Conservation (phyloP, 352 stramenopile genomes). For the Phytopythium boreale region DNA sequence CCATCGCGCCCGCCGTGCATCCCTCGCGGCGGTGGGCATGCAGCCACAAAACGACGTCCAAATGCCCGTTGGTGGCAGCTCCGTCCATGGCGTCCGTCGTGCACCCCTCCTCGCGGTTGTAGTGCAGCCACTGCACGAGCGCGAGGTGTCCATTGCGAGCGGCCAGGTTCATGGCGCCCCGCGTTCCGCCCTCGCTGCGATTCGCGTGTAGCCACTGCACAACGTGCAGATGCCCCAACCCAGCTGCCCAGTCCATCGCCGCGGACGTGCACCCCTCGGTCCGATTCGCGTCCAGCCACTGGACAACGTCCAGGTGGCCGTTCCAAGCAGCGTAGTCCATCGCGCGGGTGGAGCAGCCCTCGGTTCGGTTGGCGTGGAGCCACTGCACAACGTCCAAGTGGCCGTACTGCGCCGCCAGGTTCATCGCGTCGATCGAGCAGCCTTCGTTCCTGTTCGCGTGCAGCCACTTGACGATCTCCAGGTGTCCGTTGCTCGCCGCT, state of each 20-base stretch:
- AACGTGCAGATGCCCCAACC: neutral
- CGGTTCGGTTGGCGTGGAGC: neutral
- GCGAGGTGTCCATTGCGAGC: conserved; percentile 44
- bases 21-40: neutral
- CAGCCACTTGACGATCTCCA: conserved; percentile 35
- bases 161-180: conserved; percentile 55
- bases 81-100: conserved; percentile 11
- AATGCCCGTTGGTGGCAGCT: conserved; percentile 4
- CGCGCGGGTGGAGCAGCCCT: conserved; percentile 8
- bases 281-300: conserved; percentile 13
- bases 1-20: conserved; percentile 22
- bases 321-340: conserved; percentile 9
- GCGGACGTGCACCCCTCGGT: conserved; percentile 15
- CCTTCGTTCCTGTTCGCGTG: conserved; percentile 15
- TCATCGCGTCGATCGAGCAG: conserved; percentile 13
- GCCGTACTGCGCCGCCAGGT: conserved; percentile 10
- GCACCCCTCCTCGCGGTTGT: conserved; percentile 4
- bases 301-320: conserved; percentile 11
- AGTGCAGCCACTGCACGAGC: conserved; percentile 29
- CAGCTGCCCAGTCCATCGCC: conserved; percentile 7
- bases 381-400: conserved; percentile 5
- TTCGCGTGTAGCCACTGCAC: conserved; percentile 7
- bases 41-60: conserved; percentile 6
- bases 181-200: conserved; percentile 1
- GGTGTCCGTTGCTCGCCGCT: conserved; percentile 20